A percentile compares a stretch with the other conserved stretches of the same genome.
phyloP scores from a whole-genome alignment of 495 filamentous ascomycete species.

The Tuber brumale region DNA sequence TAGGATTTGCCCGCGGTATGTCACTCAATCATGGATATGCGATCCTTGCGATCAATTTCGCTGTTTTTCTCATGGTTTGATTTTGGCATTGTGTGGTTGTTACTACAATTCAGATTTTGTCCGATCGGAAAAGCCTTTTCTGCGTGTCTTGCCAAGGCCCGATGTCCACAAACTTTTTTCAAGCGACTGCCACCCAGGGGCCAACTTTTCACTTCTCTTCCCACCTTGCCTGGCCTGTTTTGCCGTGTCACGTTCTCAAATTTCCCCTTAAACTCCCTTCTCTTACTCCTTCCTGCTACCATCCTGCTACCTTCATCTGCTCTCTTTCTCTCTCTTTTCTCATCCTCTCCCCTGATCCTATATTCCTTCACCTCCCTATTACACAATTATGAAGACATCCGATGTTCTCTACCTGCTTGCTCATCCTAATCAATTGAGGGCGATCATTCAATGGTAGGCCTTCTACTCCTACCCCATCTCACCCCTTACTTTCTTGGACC shows the following conservation, averaged over 20 bases:
- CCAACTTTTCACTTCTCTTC: not conserved
- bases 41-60: too few species aligned
- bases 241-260: not conserved
- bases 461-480: not conserved
- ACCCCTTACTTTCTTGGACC: not conserved
- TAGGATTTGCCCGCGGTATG: too few species aligned
- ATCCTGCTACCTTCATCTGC: slow-evolving; percentile 17
- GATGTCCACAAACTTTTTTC: too few species aligned
- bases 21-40: too few species aligned
- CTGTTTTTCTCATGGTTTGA: too few species aligned
- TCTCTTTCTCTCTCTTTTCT: not conserved
- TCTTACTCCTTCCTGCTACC: not conserved
- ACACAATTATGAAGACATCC: slow-evolving; percentile 43
- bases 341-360: not conserved
- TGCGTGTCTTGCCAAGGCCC: too few species aligned
- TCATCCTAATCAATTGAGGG: slow-evolving; percentile 71
- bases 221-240: not conserved
- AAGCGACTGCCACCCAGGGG: not conserved
- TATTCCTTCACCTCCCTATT: not conserved
- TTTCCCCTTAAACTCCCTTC: slow-evolving; percentile 1
- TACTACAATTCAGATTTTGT: too few species aligned
- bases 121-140: too few species aligned
- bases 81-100: too few species aligned
- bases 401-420: slow-evolving; percentile 67
- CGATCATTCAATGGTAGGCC: slow-evolving; percentile 84